These are phyloP conservation scores for Barnettozyma californica DNA, from an alignment of 805 yeast species.

Conservation along the genomic window DNA sequence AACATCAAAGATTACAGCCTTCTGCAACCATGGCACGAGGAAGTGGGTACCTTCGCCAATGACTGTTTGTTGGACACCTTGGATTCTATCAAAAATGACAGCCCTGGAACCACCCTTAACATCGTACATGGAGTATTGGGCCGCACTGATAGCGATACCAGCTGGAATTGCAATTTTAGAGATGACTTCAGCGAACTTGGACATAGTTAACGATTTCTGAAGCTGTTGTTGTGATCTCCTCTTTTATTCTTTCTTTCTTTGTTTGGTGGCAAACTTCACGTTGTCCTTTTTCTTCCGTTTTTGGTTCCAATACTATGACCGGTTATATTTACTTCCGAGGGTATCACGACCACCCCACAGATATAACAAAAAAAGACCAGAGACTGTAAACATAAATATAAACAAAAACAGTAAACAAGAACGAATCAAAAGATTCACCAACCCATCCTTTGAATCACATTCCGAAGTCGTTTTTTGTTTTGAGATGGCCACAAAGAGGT, in stretches of 20 bases:
- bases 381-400: neutral
- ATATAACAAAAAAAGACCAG: neutral
- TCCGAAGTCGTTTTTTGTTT: neutral
- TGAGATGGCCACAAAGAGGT: conserved; percentile 28
- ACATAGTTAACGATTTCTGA: conserved; percentile 25
- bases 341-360: neutral
- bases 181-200: conserved; percentile 35
- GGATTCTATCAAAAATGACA: conserved; percentile 85
- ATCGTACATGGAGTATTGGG: conserved; percentile 84
- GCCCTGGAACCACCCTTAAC: conserved; percentile 96
- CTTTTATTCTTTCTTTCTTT: no score
- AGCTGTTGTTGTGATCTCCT: conserved; percentile 1
- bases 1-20: conserved; percentile 85
- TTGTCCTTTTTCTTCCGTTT: neutral
- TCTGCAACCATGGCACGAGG: conserved; percentile 92
- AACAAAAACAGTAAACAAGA: neutral
- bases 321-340: neutral
- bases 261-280: conserved; percentile 9
- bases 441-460: neutral
- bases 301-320: neutral
- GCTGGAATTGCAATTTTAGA: conserved; percentile 61
- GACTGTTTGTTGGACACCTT: conserved; percentile 84
- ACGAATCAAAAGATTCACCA: neutral
- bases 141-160: conserved; percentile 63
- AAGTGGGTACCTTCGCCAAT: conserved; percentile 97